Base-by-base conservation (phyloP, 805 yeast genomes). In the Saturnispora ahearnii region DNA sequence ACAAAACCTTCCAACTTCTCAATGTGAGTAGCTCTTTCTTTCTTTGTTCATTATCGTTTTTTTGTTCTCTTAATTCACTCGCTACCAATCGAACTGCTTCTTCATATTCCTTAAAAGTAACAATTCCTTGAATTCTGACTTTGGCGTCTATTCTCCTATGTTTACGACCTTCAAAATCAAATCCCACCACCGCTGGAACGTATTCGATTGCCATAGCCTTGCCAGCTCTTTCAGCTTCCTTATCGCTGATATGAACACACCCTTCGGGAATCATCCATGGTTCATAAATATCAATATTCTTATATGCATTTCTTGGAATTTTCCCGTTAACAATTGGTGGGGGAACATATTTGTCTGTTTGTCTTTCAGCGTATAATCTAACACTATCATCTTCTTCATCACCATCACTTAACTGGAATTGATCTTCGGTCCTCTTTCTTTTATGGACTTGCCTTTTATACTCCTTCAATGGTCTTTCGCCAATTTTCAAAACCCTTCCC, bases 101-200 rank as follows among this genome's bases (percentile, higher is more conserved):
- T 51, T 70, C 68, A 53, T 67, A 79, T 58, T 81, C 82, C 24
- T 60, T 59, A 4, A 85, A 82, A 5, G 89, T 82, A 1, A 93
- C 83, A 26, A 88, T 76, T 2, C 98, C 98, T 4, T 81, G 79
- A 40, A 80, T 74, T 48, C 72, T 70, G 0, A 95, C 91, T 10
- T 79, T 81, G 0, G 84, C 81, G 2, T 61, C 56, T 9, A 57
- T 51, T 41, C 71, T 62, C 41, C 67, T 64, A 30, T 28, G 37
- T 42, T 42, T 30, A 12, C 34, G 33, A 29, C 61, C 59, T 3
- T 55, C 57, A 65, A 86, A 93, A 50, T 87, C 93, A 67, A 93
- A 91, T 0, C 90, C 87, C 2, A 83, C 82, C 2, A 89, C 90
- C 0, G 97, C 98, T 44, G 79, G 82, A 0, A 96, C 97, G 68